Evolutionary conservation across 352 stramenopile species (phyloP).

Genomic region (Lagenidium giganteum): DNA sequence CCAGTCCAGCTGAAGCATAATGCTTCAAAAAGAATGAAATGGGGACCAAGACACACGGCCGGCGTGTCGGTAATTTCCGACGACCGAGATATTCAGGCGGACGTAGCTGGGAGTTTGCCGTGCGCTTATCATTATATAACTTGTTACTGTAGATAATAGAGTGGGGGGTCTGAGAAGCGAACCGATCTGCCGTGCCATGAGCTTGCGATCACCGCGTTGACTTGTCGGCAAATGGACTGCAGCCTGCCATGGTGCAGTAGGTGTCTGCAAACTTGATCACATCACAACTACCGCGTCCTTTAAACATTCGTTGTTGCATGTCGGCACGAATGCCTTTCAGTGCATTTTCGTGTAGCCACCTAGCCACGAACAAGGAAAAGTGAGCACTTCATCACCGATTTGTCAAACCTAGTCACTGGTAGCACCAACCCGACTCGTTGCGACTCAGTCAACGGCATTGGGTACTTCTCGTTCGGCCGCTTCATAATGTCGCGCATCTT

Average conservation of each 20-base stretch:
- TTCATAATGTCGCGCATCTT: conserved; percentile 66
- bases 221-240: conserved; percentile 83
- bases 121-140: too few relatives aligned
- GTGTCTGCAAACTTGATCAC: conserved; percentile 82
- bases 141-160: too few relatives aligned
- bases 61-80: too few relatives aligned
- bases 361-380: conserved; percentile 9
- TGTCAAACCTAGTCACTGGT: background rate
- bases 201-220: conserved; percentile 45
- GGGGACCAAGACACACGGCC: too few relatives aligned
- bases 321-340: conserved; percentile 58
- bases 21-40: too few relatives aligned
- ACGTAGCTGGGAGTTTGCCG: too few relatives aligned
- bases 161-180: too few relatives aligned
- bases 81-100: too few relatives aligned
- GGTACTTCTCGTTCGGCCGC: conserved; percentile 58
- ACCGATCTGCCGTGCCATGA: background rate
- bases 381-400: background rate
- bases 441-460: conserved; percentile 66
- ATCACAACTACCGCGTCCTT: conserved; percentile 75
- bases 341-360: conserved; percentile 72
- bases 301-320: conserved; percentile 80
- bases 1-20: too few relatives aligned
- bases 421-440: conserved; percentile 58
- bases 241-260: conserved; percentile 83